A percentile compares a stretch with the other conserved stretches of the same genome.
phyloP scores from a whole-genome alignment of 306 rosid genomes.

The Aeschynomene evenia region DNA sequence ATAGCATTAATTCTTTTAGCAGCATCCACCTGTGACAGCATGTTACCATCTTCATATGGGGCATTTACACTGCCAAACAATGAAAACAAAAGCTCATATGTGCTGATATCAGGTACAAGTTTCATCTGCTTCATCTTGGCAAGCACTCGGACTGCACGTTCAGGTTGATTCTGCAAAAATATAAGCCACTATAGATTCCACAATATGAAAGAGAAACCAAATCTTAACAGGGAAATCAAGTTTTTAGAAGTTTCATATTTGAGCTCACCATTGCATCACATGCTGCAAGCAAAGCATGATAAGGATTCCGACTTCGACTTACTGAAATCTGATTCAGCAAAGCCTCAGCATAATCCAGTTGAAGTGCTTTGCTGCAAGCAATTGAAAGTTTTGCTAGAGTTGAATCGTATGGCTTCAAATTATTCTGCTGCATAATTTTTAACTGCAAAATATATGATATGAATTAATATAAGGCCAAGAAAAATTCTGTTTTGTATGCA shows the following conservation, averaged over 20 bases:
- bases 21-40: slow-evolving; percentile 59
- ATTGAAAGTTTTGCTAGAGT: slow-evolving; percentile 69
- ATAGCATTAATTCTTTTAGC: slow-evolving; percentile 68
- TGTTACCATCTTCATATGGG: slow-evolving; percentile 67
- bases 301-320: slow-evolving; percentile 45
- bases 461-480: slow-evolving; percentile 24
- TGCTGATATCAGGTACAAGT: slow-evolving; percentile 62
- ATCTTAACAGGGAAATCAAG: neutral
- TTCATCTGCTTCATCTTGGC: slow-evolving; percentile 69
- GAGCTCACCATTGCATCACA: slow-evolving; percentile 71
- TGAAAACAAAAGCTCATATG: slow-evolving; percentile 69
- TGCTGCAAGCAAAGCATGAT: slow-evolving; percentile 61
- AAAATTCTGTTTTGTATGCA: slow-evolving; percentile 7
- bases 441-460: slow-evolving; percentile 50
- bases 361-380: slow-evolving; percentile 54
- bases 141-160: slow-evolving; percentile 64
- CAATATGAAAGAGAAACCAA: slow-evolving; percentile 9
- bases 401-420: slow-evolving; percentile 62
- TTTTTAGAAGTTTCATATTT: slow-evolving; percentile 12
- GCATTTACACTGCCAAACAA: slow-evolving; percentile 77
- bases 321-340: slow-evolving; percentile 56
- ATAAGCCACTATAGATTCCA: slow-evolving; percentile 12
- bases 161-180: slow-evolving; percentile 71
- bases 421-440: slow-evolving; percentile 56
- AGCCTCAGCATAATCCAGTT: slow-evolving; percentile 75